Conservation (phyloP, 805 yeast species). For the Saccharomyces kudriavzevii region DNA sequence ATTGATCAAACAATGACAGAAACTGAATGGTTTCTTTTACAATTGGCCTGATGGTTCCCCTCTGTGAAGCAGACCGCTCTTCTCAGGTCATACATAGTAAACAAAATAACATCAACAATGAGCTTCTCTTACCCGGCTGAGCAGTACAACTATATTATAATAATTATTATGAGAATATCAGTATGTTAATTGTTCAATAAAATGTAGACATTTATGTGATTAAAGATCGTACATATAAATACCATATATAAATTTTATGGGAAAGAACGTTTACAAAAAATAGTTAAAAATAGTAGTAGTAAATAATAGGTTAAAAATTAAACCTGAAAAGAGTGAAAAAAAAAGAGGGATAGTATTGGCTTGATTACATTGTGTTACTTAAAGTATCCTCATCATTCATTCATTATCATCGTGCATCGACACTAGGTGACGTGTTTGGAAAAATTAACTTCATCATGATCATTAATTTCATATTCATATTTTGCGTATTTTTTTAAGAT, state of each 20-base stretch:
- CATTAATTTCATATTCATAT: neutral
- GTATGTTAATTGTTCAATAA: too few species aligned
- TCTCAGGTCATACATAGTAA: neutral
- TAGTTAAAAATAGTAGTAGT: too few species aligned
- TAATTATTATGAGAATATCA: neutral
- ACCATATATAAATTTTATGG: neutral
- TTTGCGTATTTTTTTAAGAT: neutral
- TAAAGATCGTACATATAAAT: neutral
- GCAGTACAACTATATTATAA: neutral
- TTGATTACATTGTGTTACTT: neutral
- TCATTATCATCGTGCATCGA: neutral
- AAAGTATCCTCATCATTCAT: neutral
- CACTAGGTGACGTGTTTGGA: neutral
- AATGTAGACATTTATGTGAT: neutral
- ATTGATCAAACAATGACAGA: neutral
- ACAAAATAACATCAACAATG: neutral
- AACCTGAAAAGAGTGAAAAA: neutral
- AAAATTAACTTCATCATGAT: neutral
- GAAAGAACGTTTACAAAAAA: neutral
- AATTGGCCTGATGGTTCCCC: neutral
- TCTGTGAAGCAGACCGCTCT: neutral
- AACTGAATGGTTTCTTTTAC: neutral
- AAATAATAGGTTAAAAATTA: neutral
- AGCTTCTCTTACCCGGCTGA: neutral
- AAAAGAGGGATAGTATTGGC: neutral